These are phyloP conservation scores for Dalechampia spathulata DNA, from an alignment of 441 rosid species.

Conservation along the genomic window DNA sequence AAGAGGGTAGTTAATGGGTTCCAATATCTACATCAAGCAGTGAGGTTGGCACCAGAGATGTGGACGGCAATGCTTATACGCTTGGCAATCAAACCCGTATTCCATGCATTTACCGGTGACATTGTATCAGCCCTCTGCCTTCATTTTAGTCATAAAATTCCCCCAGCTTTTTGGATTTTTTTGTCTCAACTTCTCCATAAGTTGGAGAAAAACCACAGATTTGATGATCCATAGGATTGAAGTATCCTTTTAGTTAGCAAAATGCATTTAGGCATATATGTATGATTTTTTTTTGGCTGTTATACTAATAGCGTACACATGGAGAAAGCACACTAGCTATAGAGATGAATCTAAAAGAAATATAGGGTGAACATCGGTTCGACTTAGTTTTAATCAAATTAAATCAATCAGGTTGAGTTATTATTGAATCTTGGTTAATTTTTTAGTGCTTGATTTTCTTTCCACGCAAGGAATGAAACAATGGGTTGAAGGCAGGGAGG, in stretches of 20 bases:
- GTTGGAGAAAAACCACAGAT: slow-evolving; percentile 14
- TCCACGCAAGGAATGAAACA: no score
- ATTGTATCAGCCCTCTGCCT: slow-evolving; percentile 42
- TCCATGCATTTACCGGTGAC: slow-evolving; percentile 47
- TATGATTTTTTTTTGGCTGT: neutral
- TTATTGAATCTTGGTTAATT: no score
- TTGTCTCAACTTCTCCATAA: slow-evolving; percentile 57
- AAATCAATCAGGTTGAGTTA: no score
- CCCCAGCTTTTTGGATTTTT: slow-evolving; percentile 50
- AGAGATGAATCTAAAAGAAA: no score
- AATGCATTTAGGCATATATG: neutral
- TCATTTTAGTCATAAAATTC: slow-evolving; percentile 45
- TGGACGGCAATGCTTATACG: slow-evolving; percentile 81
- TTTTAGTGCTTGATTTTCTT: no score
- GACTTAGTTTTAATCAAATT: no score
- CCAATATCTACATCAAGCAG: slow-evolving; percentile 42
- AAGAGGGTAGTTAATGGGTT: slow-evolving; percentile 57
- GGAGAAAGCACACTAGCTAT: no score
- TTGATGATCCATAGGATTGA: slow-evolving; percentile 7
- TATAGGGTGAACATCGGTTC: no score
- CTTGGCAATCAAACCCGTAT: slow-evolving; percentile 52
- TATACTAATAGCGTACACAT: no score
- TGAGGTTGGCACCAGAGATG: slow-evolving; percentile 68
- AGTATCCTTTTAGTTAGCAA: neutral
- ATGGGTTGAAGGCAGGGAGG: no score